These are phyloP conservation scores for Tetradesmus obliquus DNA, from an alignment of 139 green algal species.

Conservation along the genomic window DNA sequence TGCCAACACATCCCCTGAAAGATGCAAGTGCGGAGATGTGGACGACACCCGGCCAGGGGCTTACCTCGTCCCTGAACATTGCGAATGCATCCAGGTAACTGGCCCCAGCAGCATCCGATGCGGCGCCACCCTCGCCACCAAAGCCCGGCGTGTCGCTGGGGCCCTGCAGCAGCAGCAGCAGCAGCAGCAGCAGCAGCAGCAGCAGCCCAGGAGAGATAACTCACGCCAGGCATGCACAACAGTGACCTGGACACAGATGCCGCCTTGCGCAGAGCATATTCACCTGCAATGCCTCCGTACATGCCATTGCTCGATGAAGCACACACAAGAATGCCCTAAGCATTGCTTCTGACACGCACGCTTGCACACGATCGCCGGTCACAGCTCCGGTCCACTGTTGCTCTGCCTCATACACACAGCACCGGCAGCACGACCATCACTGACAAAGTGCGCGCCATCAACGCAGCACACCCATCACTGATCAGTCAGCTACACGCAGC, in stretches of 20 bases:
- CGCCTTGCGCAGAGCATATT: no score
- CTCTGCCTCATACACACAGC: neutral
- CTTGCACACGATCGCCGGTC: no score
- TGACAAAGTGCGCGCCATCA: constrained; percentile 84
- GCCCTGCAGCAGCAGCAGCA: constrained; percentile 27
- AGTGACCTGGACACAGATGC: no score
- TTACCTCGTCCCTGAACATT: constrained; percentile 85
- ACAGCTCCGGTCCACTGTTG: no score
- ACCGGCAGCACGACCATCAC: constrained; percentile 84
- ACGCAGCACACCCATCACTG: constrained; percentile 54
- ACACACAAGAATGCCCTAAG: no score
- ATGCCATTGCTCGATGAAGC: no score
- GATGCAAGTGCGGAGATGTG: no score
- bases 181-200: neutral
- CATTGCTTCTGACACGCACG: no score
- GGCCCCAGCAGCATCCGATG: constrained; percentile 31
- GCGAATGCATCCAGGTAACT: constrained; percentile 80
- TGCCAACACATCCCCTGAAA: no score
- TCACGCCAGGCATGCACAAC: neutral
- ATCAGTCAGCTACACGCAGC: neutral
- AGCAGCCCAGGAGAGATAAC: neutral
- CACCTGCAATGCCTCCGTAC: no score
- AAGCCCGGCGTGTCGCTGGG: constrained; percentile 21
- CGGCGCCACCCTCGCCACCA: neutral
- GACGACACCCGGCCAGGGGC: neutral